Evolutionary conservation across 2,329 filamentous ascomycete species (phyloP).

Genomic region (Cryphonectria radicalis): DNA sequence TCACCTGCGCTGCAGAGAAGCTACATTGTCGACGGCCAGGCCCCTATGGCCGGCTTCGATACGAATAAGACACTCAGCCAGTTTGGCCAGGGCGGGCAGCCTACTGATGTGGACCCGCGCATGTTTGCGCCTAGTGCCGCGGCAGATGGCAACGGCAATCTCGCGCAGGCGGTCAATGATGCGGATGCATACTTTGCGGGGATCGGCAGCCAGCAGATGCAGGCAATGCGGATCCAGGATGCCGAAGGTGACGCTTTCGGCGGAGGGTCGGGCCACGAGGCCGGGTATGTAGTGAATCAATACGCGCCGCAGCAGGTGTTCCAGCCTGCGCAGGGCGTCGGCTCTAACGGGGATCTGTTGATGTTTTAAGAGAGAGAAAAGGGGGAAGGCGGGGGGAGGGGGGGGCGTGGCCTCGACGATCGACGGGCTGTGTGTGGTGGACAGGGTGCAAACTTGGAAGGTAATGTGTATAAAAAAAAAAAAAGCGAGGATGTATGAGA

Average conservation of each 20-base stretch:
- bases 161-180: conserved; percentile 76
- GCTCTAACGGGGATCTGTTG: conserved; percentile 73
- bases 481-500: too few relatives aligned
- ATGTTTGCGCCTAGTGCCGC: conserved; percentile 34
- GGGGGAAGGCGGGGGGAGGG: too few relatives aligned
- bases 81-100: conserved; percentile 58
- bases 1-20: conserved; percentile 85
- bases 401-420: neutral
- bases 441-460: neutral
- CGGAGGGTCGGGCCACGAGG: conserved; percentile 56
- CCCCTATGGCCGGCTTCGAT: conserved; percentile 46
- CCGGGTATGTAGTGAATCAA: conserved; percentile 77
- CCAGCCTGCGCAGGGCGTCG: conserved; percentile 67
- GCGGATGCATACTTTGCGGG: conserved; percentile 90
- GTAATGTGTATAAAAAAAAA: neutral
- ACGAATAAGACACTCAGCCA: conserved; percentile 64
- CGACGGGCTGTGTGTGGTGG: neutral
- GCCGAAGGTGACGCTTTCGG: conserved; percentile 62
- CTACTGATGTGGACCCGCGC: conserved; percentile 54
- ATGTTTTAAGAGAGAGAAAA: conserved; percentile 50
- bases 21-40: conserved; percentile 59
- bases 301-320: conserved; percentile 78
- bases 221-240: conserved; percentile 69
- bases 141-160: conserved; percentile 50
- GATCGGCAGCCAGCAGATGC: conserved; percentile 75